Evolutionary conservation across 1,139 yeast genomes (phyloP), one percentile per base, ranked within the genome.

Genomic region (Debaryomycetaceae sp.): DNA sequence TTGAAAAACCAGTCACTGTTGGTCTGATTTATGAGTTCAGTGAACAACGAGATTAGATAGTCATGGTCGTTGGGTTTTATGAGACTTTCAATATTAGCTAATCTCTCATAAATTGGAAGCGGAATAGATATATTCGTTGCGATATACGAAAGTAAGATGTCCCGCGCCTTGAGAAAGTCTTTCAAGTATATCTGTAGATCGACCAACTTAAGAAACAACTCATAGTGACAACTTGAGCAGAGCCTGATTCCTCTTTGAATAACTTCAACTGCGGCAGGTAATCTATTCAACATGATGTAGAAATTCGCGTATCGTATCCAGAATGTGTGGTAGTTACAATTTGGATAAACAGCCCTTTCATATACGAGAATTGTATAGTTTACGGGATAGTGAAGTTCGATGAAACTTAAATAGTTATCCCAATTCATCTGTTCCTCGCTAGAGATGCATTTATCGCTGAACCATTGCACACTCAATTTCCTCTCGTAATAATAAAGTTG

Each of bases 401-500:
- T 69, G 53, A 72, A 83, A 35, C 77, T 77, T 13, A 87, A 62
- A 57, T 87, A 88, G 31, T 65, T 61, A 8, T 71, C 62, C 96
- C 96, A 88, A 22, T 65, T 67, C 5, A 67, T 70, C 23, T 82
- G 53, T 48, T 85, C 83, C 42, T 73, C 70, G 40, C 61, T 64
- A 5, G 76, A 66, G 17, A 68, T 42, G 33, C 66, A 64, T 22
- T 65, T 60, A 2, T 80, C 76, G 42, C 75, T 74, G 53, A 67
- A 82, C 54, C 72, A 81, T 6, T 78, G 82, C n/a, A 76, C 60
- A 17, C 66, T 59, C n/a, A 87, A 62, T 11, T 66, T 64, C 46
- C 77, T 71, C 58, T 89, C 97, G 59, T 63, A 86, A 6, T 70
- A 65, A 71, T 81, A 87, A n/a, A 85, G 56, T 50, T 81, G 83